Conservation (phyloP, 2,329 filamentous ascomycete genomes). For the Fusarium incarnatum region DNA sequence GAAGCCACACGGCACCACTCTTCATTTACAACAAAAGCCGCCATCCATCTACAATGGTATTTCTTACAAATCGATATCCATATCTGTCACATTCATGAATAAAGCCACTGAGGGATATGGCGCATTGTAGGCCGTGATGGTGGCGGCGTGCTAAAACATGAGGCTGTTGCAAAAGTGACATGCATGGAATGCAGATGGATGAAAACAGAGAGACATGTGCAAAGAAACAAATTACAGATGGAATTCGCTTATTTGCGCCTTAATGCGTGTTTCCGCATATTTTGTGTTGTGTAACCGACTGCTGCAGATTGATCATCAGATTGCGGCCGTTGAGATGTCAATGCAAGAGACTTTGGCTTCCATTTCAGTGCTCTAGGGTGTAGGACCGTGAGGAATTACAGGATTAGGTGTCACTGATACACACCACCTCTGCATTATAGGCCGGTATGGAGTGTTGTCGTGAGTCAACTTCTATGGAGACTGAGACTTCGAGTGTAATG, state of each 20-base stretch:
- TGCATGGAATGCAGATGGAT: conserved; percentile 24
- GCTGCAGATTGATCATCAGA: neutral
- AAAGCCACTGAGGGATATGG: conserved; percentile 8
- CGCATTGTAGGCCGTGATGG: conserved; percentile 2
- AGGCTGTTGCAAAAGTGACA: conserved; percentile 2
- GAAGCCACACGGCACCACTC: neutral
- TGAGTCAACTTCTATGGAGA: conserved; percentile 1
- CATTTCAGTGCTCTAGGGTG: neutral
- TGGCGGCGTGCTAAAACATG: neutral
- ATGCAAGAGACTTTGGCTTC: neutral
- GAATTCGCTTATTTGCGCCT: conserved; percentile 1
- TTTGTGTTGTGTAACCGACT: neutral
- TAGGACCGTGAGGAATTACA: neutral
- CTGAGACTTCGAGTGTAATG: conserved; percentile 3
- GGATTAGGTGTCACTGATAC: neutral
- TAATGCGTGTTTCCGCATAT: neutral
- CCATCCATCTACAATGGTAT: neutral
- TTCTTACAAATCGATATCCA: neutral
- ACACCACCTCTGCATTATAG: neutral
- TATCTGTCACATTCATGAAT: neutral
- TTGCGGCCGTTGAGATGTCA: neutral
- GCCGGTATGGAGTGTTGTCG: neutral
- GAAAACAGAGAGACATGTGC: neutral
- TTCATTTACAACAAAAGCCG: neutral
- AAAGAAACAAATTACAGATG: neutral